Conservation (phyloP, 495 filamentous ascomycete genomes). For the Trichoderma parareesei region DNA sequence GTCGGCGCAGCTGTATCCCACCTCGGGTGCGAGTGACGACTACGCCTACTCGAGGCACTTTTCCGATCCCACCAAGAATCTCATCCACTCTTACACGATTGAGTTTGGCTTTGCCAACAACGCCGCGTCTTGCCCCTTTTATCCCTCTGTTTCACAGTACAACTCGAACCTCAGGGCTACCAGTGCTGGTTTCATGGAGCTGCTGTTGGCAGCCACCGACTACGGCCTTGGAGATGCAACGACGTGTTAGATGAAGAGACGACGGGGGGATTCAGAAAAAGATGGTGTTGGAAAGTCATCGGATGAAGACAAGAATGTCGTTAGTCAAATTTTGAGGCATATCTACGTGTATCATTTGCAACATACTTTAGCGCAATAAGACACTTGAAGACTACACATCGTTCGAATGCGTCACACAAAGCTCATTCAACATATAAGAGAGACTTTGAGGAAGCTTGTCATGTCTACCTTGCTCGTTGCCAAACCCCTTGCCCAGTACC, state of each 20-base stretch:
- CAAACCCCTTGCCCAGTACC: too few species aligned
- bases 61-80: slow-evolving; percentile 26
- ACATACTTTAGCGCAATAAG: too few species aligned
- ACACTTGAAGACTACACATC: too few species aligned
- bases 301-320: too few species aligned
- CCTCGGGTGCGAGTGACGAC: slow-evolving; percentile 29
- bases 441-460: too few species aligned
- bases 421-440: too few species aligned
- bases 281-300: too few species aligned
- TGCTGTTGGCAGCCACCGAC: slow-evolving; percentile 12
- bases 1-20: slow-evolving; percentile 28
- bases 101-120: slow-evolving; percentile 36
- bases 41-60: slow-evolving; percentile 26
- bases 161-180: slow-evolving; percentile 28
- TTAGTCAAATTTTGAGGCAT: too few species aligned
- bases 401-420: too few species aligned
- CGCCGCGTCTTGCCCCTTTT: slow-evolving; percentile 24
- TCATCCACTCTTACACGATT: slow-evolving; percentile 19
- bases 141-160: slow-evolving; percentile 27
- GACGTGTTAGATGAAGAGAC: background rate
- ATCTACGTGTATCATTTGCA: too few species aligned
- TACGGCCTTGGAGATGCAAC: background rate
- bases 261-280: too few species aligned
- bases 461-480: too few species aligned
- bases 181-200: slow-evolving; percentile 34